Percentiles rank a stretch among this genome's conserved stretches.
Evolutionary conservation across 129 eudicot species (phyloP).

Genomic region (Helianthus annuus): HanXRQr2.0-SUNRISE NC_035437.2:144201838-144202337

Average conservation of each 20-base stretch:
- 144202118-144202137: slow-evolving; percentile 73
- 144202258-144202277: slow-evolving; percentile 68
- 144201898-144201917: no score
- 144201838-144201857: no score
- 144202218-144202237: background rate
- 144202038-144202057: background rate
- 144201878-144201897: no score
- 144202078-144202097: slow-evolving; percentile 52
- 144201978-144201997: background rate
- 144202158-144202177: no score
- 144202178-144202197: background rate
- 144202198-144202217: background rate
- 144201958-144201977: background rate
- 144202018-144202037: background rate
- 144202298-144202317: slow-evolving; percentile 36
- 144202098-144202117: slow-evolving; percentile 59
- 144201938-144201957: background rate
- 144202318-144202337: background rate
- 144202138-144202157: slow-evolving; percentile 6
- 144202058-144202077: background rate
- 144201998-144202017: background rate
- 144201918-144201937: background rate
- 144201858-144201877: no score
- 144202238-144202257: slow-evolving; percentile 34
- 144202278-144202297: slow-evolving; percentile 47